phyloP scores from a whole-genome alignment of 768 basidiomycete genomes.

The Leccinum aurantiacum region DNA sequence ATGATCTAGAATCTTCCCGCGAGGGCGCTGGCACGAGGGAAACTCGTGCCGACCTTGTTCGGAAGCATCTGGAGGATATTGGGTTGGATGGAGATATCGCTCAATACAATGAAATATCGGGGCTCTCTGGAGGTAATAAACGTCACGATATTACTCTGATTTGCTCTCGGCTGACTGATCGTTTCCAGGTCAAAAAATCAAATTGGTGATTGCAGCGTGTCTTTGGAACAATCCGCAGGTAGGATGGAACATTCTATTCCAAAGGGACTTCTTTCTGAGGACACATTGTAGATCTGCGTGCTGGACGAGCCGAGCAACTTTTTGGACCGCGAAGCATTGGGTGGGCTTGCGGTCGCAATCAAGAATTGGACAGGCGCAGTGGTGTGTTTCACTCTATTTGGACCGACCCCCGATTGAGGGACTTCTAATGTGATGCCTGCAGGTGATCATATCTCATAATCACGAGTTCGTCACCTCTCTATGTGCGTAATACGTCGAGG shows the following conservation, averaged over 20 bases:
- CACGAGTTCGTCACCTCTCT: constrained; percentile 81
- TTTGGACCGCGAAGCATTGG: constrained; percentile 93
- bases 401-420: constrained; percentile 12
- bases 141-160: constrained; percentile 10
- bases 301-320: constrained; percentile 96
- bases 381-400: constrained; percentile 38
- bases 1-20: constrained; percentile 92
- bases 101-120: constrained; percentile 95
- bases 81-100: constrained; percentile 97
- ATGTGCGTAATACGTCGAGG: constrained; percentile 49
- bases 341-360: constrained; percentile 93
- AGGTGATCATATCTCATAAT: constrained; percentile 98
- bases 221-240: constrained; percentile 94
- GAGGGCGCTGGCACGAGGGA: constrained; percentile 94
- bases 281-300: constrained; percentile 55
- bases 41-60: constrained; percentile 74
- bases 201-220: constrained; percentile 91
- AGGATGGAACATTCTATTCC: not conserved
- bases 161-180: constrained; percentile 11
- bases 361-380: constrained; percentile 93
- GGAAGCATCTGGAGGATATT: constrained; percentile 93
- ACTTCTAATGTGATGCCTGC: constrained; percentile 17
- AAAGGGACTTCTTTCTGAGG: constrained; percentile 7
- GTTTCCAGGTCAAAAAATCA: constrained; percentile 88
- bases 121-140: constrained; percentile 81